Conservation (phyloP, 345 rosid genomes). For the Brassica incana region DNA sequence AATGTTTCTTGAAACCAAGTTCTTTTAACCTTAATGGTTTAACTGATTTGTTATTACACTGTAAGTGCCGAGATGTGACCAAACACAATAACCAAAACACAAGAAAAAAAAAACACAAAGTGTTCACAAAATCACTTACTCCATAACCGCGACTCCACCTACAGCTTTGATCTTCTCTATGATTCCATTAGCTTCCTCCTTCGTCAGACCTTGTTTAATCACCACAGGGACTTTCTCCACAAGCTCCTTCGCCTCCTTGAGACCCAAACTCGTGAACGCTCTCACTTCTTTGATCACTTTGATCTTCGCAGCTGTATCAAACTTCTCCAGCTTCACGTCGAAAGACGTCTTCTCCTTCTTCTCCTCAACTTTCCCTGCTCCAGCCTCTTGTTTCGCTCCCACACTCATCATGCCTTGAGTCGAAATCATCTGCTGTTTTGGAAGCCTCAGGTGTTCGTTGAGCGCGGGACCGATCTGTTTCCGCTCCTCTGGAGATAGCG, state of each 20-base stretch:
- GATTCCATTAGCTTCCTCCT: slow-evolving; percentile 41
- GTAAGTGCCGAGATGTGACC: slow-evolving; percentile 4
- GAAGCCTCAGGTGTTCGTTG: slow-evolving; percentile 39
- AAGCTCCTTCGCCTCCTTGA: slow-evolving; percentile 44
- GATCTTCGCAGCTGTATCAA: slow-evolving; percentile 34
- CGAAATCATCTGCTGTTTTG: slow-evolving; percentile 36
- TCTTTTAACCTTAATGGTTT: background rate
- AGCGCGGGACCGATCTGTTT: slow-evolving; percentile 40
- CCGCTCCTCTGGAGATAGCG: slow-evolving; percentile 36
- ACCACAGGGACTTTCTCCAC: slow-evolving; percentile 39
- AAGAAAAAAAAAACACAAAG: background rate
- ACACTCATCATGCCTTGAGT: slow-evolving; percentile 27
- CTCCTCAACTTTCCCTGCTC: slow-evolving; percentile 32
- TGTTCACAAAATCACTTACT: slow-evolving; percentile 18
- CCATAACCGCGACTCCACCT: slow-evolving; percentile 44
- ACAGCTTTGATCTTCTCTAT: slow-evolving; percentile 41
- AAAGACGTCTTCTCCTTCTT: slow-evolving; percentile 43
- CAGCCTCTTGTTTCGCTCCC: slow-evolving; percentile 34
- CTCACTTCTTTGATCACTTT: slow-evolving; percentile 44
- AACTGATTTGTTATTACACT: slow-evolving; percentile 29
- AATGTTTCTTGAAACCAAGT: slow-evolving; percentile 12
- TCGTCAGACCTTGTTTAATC: slow-evolving; percentile 42
- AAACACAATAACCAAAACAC: slow-evolving; percentile 17
- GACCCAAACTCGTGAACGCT: slow-evolving; percentile 38
- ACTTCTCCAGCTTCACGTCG: slow-evolving; percentile 43